phyloP scores from a whole-genome alignment of 78 protist species.

The Speleostelium caveatum region DNA sequence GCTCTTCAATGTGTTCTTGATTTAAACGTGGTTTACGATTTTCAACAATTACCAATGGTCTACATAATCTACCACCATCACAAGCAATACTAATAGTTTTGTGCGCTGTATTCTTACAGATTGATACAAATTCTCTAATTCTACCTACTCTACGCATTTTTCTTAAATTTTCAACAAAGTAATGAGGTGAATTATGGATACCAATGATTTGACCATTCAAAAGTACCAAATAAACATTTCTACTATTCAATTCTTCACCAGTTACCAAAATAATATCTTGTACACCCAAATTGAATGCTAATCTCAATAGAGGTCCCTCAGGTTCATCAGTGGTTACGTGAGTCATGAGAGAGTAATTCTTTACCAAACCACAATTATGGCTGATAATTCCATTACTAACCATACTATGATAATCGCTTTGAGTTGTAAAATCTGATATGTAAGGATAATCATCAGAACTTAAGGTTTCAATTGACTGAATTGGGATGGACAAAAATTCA shows the following conservation, averaged over 20 bases:
- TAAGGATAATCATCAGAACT: conserved; percentile 53
- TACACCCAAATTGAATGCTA: conserved; percentile 66
- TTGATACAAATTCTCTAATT: conserved; percentile 91
- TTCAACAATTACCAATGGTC: conserved; percentile 98
- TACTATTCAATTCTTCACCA: conserved; percentile 64
- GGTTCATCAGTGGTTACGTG: conserved; percentile 97
- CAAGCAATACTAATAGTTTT: conserved; percentile 92
- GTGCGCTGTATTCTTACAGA: conserved; percentile 80
- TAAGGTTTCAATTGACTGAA: background rate
- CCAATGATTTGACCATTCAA: conserved; percentile 97
- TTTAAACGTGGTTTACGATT: conserved; percentile 84
- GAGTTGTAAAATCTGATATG: conserved; percentile 35
- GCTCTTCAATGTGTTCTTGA: conserved; percentile 82
- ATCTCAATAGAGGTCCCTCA: conserved; percentile 67
- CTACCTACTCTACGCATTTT: conserved; percentile 90
- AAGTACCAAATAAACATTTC: conserved; percentile 83
- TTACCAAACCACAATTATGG: conserved; percentile 96
- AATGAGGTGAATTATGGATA: conserved; percentile 92
- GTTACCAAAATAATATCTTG: conserved; percentile 41
- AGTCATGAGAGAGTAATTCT: conserved; percentile 98
- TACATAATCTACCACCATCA: conserved; percentile 99
- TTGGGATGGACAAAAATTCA: background rate
- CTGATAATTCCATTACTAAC: conserved; percentile 21
- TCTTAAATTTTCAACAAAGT: conserved; percentile 78
- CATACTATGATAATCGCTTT: conserved; percentile 43